Evolutionary conservation across 768 basidiomycete species (phyloP).

Genomic region (Postia placenta): DNA sequence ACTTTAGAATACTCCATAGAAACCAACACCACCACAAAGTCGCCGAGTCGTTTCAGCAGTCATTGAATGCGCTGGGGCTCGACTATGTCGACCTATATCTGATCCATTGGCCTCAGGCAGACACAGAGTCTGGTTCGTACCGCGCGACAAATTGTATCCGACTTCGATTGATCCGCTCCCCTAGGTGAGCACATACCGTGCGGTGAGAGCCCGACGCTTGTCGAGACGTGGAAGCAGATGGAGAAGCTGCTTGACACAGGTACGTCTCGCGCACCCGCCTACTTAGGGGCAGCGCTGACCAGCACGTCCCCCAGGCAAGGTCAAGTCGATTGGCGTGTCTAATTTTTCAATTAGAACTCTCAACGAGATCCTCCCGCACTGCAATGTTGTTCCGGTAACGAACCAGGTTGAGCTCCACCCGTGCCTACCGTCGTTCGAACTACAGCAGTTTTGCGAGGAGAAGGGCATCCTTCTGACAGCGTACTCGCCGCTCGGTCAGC

Average conservation of each 20-base stretch:
- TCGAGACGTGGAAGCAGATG: constrained; percentile 44
- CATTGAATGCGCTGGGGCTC: constrained; percentile 28
- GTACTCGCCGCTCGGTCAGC: constrained; percentile 43
- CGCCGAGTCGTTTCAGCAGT: constrained; percentile 28
- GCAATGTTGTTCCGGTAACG: constrained; percentile 38
- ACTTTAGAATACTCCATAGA: not conserved
- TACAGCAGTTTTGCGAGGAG: constrained; percentile 38
- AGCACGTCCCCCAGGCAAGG: constrained; percentile 28
- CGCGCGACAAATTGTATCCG: too few species aligned
- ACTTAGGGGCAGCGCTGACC: constrained; percentile 9
- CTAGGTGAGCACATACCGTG: constrained; percentile 19
- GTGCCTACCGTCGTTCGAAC: constrained; percentile 43
- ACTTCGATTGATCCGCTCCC: too few species aligned
- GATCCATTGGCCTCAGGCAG: constrained; percentile 45
- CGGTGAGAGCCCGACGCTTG: constrained; percentile 21
- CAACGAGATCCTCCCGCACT: constrained; percentile 29
- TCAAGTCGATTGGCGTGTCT: constrained; percentile 48
- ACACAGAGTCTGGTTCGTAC: constrained; percentile 23
- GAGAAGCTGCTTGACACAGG: constrained; percentile 49
- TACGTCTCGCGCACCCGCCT: constrained; percentile 25
- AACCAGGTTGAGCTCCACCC: constrained; percentile 44
- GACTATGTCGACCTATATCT: constrained; percentile 37
- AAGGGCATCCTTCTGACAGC: constrained; percentile 46
- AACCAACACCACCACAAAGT: constrained; percentile 29
- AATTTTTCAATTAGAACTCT: constrained; percentile 49